Evolutionary conservation across 2,329 filamentous ascomycete species (phyloP), one percentile per base, ranked within the genome.

Genomic region (Ascochyta lentis): DNA sequence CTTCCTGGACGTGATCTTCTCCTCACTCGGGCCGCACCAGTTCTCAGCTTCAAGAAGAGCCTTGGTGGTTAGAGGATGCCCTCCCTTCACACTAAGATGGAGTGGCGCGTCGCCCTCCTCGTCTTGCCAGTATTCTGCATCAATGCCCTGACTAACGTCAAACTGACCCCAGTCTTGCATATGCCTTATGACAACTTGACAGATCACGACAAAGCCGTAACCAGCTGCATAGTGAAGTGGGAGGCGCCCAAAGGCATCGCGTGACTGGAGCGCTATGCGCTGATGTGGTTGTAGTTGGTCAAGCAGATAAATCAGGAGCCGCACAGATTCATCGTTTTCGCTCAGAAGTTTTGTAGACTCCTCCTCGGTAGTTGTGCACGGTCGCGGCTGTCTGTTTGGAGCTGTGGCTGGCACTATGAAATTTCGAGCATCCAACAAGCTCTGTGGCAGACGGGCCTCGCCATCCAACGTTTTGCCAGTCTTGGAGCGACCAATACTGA

Each of bases 221-320:
- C 98, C 92, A 0, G 95, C 94, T 3, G 92, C 92, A 71, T 97
- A 97, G 73, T 98, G 94, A 10, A 98, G 81, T 1, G 94, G 92
- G 13, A 94, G 83, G 4, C 94, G 89, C 3, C 92, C 93, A 57
- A 94, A 90, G 0, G 87, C 83, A 76, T 98, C 94, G 56, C 84
- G 86, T 12, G 85, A 84, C 45, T 84, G 80, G 10, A 98, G 79
- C 0, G 89, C 89, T 12, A 73, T 62, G 10, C 88, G 85, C 64
- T 98, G 94, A 9, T 84, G 79, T 0, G 84, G 81, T 10, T 80
- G 84, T 7, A 99, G 81, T 26, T 83, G 81, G 42, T 92, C 87
- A 4, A 99, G 81, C 7, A 89, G 68, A 67, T 83, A 83, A 15
- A 78, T 67, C 22, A 89, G 72, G 26, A 96, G 80, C 61, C 88